Percentiles rank a stretch among this genome's conserved stretches.
phyloP scores from a whole-genome alignment of 352 stramenopile genomes.

The Globisporangium mamillatum region DNA sequence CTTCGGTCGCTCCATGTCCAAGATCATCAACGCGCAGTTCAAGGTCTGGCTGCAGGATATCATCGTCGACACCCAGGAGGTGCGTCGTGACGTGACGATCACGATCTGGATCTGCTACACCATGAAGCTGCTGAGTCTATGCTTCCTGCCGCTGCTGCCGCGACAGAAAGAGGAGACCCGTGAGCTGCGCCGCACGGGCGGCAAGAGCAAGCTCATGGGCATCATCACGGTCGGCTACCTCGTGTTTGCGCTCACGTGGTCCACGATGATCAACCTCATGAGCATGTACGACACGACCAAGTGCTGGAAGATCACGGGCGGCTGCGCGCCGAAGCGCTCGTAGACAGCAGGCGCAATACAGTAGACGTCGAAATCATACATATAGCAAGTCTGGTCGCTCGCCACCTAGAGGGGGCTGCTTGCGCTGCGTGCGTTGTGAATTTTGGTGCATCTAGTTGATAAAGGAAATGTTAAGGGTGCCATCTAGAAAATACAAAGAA shows the following conservation, averaged over 20 bases:
- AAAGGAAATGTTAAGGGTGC: no score
- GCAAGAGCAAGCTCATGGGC: constrained; percentile 36
- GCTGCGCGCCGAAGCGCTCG: constrained; percentile 31
- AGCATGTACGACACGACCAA: constrained; percentile 55
- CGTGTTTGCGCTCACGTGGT: constrained; percentile 36
- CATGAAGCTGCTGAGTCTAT: constrained; percentile 51
- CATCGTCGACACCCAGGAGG: constrained; percentile 34
- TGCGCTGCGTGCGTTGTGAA: no score
- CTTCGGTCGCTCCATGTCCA: constrained; percentile 44
- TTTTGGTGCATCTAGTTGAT: no score
- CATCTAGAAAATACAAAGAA: no score
- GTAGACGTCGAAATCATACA: no score
- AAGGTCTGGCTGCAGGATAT: constrained; percentile 56
- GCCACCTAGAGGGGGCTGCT: no score
- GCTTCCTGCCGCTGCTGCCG: constrained; percentile 48
- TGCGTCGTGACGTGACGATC: constrained; percentile 53
- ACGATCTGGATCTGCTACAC: constrained; percentile 52
- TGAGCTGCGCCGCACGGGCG: constrained; percentile 32
- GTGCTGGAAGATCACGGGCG: constrained; percentile 66
- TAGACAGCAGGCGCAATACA: background rate
- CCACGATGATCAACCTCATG: constrained; percentile 47
- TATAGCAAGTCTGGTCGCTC: background rate
- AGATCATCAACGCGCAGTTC: constrained; percentile 54
- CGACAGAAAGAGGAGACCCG: constrained; percentile 37
- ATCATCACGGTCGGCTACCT: constrained; percentile 36